Base-by-base conservation (phyloP, 2,329 filamentous ascomycete genomes). In the Diaporthe sp. region DNA sequence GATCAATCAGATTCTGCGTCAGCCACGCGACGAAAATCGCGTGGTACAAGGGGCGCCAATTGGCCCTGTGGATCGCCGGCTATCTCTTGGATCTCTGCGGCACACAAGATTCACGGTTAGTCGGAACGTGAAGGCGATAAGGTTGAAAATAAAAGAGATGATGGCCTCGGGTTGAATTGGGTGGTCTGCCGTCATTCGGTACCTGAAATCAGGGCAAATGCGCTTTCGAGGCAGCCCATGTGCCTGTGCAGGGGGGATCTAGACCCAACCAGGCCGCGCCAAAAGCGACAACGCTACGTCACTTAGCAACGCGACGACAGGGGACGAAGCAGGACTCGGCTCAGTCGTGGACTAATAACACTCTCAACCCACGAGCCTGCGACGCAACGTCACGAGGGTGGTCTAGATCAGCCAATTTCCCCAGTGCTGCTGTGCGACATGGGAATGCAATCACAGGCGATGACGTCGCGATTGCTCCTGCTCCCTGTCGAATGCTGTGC, bases 201-300 rank as follows among this genome's bases (percentile, higher is more conserved):
- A 55, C 71, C 71, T 73, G 71, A 45, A 69, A 73, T 58, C 71
- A 73, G 71, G 71, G 71, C 71, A 73, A 9, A 19, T 13, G 35
- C 22, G 42, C 28, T 33, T 22, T 45, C 42, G 22, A 50, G 7
- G 42, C 7, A 25, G 47, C 47, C 57, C 38, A 64, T 64, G 35
- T 64, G 45, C 17, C 15, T 33, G 45, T 64, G n/a, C 45, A 64
- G 30, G 45, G 69, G 42, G 19, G 28, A n/a, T n/a, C 19, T 42
- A 28, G 60, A 67, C 35, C 60, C 71, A 57, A 67, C 60, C 71
- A 68, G 61, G 61, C 47, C 25, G 22, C 30, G 30, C 58, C 28
- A 45, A 69, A 52, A 19, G 33, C 33, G 50, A 73, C 64, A 22
- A 38, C 45, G 38, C 61, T 75, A 75, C 74, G 74, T 75, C 74